Base-by-base conservation (phyloP, 805 yeast genomes). In the Metschnikowia continentalis region DNA sequence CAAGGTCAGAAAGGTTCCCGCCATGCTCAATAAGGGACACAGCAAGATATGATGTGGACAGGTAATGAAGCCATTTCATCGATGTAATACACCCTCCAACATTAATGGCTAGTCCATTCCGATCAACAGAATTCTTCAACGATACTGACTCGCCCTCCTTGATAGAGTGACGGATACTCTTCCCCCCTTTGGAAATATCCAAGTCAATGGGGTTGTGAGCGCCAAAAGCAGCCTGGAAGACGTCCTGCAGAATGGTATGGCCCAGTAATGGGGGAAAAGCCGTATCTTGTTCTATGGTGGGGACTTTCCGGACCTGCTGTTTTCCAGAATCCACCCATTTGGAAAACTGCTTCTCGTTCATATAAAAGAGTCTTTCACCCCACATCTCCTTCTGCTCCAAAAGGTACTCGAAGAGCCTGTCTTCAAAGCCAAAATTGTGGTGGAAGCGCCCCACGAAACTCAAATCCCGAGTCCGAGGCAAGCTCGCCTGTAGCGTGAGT, bases 51-150 rank as follows among this genome's bases (percentile, higher is more conserved):
- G 64, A 47, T 49, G 54, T 63, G 1, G 50, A 26, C 13, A 54
- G 49, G 23, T 52, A 55, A 17, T 69, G 72, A 5, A 74, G 57
- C 89, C 89, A 84, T 8, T 77, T 75, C 51, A 78, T 59, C 19
- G 80, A 77, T 0, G 86, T 76, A 0, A 82, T 68, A 7, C 75
- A 63, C 0, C 81, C 80, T 0, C 87, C 86, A 0, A 74, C 67
- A 56, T 80, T 79, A 15, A 78, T 45, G 2, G 79, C 66, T 8
- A 70, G 59, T 0, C 79, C 79, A 15, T 61, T 64, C 30, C 78
- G 65, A 36, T 47, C 53, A 23, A 48, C 35, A 5, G 60, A 48
- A 2, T 62, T 64, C 46, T 40, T 42, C 66, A 50, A 11, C 11
- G 35, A 14, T 33, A 19, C 11, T 3, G 40, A 39, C 2, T 46